Percentiles rank a stretch among this genome's conserved stretches.
Conservation (phyloP, 768 basidiomycete genomes). For the Mycena rebaudengoi region DNA sequence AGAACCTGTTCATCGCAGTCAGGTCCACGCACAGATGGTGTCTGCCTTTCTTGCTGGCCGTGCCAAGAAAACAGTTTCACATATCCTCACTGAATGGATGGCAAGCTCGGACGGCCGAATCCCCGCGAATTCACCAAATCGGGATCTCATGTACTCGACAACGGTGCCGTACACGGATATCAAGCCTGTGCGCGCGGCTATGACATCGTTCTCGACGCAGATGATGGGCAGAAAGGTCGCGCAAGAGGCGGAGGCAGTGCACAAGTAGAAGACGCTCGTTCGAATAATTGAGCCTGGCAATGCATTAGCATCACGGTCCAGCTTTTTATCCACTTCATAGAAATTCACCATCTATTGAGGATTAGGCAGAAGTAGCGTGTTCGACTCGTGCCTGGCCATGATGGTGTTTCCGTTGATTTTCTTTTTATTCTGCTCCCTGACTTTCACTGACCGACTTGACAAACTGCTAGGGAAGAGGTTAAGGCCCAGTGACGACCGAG, state of each 20-base stretch:
- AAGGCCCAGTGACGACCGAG: no score
- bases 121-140: not conserved
- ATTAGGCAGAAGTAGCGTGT: no score
- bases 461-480: no score
- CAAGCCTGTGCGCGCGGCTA: constrained; percentile 2
- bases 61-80: not conserved
- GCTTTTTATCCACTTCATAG: no score
- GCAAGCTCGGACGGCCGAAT: not conserved
- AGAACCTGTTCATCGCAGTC: not conserved
- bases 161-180: constrained; percentile 1
- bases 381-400: no score
- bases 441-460: no score
- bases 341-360: no score
- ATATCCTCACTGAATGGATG: constrained; percentile 11
- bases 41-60: constrained; percentile 1
- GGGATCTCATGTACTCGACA: not conserved
- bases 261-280: no score
- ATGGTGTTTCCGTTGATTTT: no score
- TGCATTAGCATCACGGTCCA: no score
- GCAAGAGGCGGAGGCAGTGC: not conserved
- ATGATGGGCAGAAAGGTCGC: constrained; percentile 7
- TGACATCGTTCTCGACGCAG: not conserved
- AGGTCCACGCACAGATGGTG: constrained; percentile 4
- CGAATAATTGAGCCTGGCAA: no score
- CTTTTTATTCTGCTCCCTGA: no score